Evolutionary conservation across 1,284 basidiomycete species (phyloP), one percentile per base, ranked within the genome.

Genomic region (Tranzscheliella williamsii): DNA sequence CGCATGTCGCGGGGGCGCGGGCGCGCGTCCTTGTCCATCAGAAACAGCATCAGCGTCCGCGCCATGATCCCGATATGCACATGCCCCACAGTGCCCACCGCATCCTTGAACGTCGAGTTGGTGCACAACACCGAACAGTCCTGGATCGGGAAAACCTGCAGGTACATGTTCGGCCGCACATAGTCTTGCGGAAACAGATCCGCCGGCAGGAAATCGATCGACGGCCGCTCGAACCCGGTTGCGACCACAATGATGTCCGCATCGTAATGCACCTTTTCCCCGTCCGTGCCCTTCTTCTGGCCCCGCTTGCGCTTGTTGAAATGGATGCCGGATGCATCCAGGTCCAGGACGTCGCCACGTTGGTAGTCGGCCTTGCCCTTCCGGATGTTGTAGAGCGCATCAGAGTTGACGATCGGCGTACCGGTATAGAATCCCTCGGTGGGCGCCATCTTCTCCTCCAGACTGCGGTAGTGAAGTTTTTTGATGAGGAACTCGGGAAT

Each of bases 161-260:
- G 78, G 60, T 86, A 86, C 60, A 86, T 73, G 53, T 85, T 82
- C 21, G 85, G 84, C 17, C 70, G 64, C 1, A 53, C 49, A 62
- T 85, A 85, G 15, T 79, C 81, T 38, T 84, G 81, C 0, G 85
- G 85, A 78, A 86, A 86, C 34, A 86, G 72, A n/a, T 85, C 82
- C 2, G 81, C 52, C 7, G 83, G 81, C 45, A 86, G 67, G 70
- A 86, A 86, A 36, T 82, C 80, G 29, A 85, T 69, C n/a, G 78
- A 75, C 0, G 85, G 85, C 34, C 82, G 80, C 65, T 84, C 78
- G 70, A 84, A 86, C 2, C 85, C 85, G 2, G 84, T 85, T 3
- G 85, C 85, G 17, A 86, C 75, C 8, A 86, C 82, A 29, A 86
- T 80, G 4, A 85, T 79, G 64, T 86, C 85, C 0, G 82, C 85